These are phyloP conservation scores for Colletotrichum gloeosporioides DNA, from an alignment of 2,329 filamentous ascomycete species.

Conservation along the genomic window DNA sequence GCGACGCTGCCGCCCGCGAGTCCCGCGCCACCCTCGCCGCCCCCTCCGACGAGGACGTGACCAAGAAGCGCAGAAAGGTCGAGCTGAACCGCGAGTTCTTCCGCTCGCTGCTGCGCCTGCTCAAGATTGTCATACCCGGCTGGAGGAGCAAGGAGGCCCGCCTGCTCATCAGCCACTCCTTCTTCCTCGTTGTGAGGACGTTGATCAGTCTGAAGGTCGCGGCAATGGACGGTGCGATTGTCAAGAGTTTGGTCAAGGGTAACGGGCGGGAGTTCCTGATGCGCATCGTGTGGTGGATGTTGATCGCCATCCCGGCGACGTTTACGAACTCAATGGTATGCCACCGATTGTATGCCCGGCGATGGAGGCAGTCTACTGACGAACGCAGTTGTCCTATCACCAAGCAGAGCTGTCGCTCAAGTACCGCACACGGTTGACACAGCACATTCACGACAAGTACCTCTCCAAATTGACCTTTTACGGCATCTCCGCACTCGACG, in stretches of 20 bases:
- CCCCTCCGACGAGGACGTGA: conserved; percentile 45
- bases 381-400: conserved; percentile 84
- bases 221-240: conserved; percentile 91
- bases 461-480: conserved; percentile 98
- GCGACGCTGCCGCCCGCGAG: conserved; percentile 64
- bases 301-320: conserved; percentile 92
- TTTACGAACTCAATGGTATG: conserved; percentile 98
- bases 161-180: conserved; percentile 86
- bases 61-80: conserved; percentile 73
- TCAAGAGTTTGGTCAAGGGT: conserved; percentile 90
- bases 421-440: conserved; percentile 92
- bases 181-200: conserved; percentile 90
- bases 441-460: conserved; percentile 94
- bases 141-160: conserved; percentile 89
- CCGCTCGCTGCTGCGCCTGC: conserved; percentile 75
- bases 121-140: conserved; percentile 88
- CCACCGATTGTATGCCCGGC: not conserved
- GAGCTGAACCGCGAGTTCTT: conserved; percentile 88
- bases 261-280: conserved; percentile 89
- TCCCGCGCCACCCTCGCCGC: conserved; percentile 49
- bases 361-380: not conserved
- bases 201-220: conserved; percentile 95
- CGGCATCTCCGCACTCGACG: conserved; percentile 91
- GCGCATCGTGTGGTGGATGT: conserved; percentile 97
- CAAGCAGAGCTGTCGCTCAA: conserved; percentile 93